Conservation (phyloP, 202 grass and related monocot species). For the Digitaria exilis region DNA sequence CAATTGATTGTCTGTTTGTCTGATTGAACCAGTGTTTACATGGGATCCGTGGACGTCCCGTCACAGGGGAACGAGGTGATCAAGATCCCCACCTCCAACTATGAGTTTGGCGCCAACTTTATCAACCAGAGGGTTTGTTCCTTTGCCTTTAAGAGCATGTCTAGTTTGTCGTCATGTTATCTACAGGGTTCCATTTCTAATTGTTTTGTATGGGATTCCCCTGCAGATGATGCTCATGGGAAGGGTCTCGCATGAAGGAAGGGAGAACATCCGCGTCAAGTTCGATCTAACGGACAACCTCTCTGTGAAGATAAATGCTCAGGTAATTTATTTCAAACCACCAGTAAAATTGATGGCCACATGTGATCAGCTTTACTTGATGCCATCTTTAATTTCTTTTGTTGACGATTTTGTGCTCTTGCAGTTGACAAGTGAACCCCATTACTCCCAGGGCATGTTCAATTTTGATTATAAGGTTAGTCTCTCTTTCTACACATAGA, state of each 20-base stretch:
- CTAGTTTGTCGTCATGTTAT: background rate
- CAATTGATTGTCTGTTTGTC: background rate
- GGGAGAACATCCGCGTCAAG: constrained; percentile 54
- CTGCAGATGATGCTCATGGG: constrained; percentile 69
- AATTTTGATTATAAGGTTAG: constrained; percentile 84
- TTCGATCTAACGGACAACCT: constrained; percentile 61
- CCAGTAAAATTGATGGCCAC: background rate
- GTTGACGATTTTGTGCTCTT: constrained; percentile 34
- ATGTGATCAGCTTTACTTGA: background rate
- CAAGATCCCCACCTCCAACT: constrained; percentile 58
- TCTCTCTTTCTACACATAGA: constrained; percentile 20
- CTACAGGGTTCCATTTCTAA: background rate
- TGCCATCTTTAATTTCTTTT: constrained; percentile 20
- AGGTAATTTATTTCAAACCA: constrained; percentile 47
- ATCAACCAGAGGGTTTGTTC: constrained; percentile 57
- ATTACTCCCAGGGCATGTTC: constrained; percentile 65
- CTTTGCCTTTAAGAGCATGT: background rate
- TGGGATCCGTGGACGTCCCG: constrained; percentile 67
- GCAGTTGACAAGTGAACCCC: constrained; percentile 72
- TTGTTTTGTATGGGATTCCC: background rate
- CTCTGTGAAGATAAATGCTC: constrained; percentile 54
- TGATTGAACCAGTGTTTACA: constrained; percentile 48
- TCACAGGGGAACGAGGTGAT: constrained; percentile 49
- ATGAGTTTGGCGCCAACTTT: constrained; percentile 76
- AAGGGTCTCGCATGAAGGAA: constrained; percentile 60